Base-by-base conservation (phyloP, 805 yeast species). In the Candida michaelii region DNA sequence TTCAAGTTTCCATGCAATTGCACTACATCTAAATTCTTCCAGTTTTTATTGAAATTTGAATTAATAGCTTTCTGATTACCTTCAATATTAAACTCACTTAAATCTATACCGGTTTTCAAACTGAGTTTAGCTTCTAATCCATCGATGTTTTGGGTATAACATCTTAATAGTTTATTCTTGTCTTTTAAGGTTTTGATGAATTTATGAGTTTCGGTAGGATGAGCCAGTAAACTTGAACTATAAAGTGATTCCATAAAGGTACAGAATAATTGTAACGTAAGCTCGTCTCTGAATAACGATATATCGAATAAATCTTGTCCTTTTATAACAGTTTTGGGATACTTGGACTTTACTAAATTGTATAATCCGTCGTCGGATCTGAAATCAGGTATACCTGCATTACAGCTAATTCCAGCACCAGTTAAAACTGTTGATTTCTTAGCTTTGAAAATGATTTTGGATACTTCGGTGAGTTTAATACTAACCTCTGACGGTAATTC, bases 371-470 rank as follows among this genome's bases (percentile, higher is more conserved):
- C 79, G 8, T 82, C 69, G 3, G 95, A 85, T 43, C 98, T 74
- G 60, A 90, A 90, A 59, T 91, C 98, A 3, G 99, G 99, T 36
- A 91, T 93, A 0, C 99, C 98, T 1, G 98, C 97, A 58, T 86
- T 88, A 59, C 97, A 89, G 12, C 97, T 88, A 45, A 91, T 89
- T 0, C 99, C 99, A 2, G 99, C 99, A 6, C 99, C 98, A 0
- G 97, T 89, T 42, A 90, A 69, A 3, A 86, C 73, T 15, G 85
- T 72, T n/a, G 82, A 66, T 53, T 75, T 80, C 41, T 74, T 77
- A 23, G 90, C 72, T 50, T 83, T 71, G 47, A 61, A 62, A 1
- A 80, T 65, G 29, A 54, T 39, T 51, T 67, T 69, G 40, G 71
- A 63, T 16, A 77, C 69, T 40, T 63, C 64, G 42, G 61, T 63